Percentiles rank a stretch among this genome's conserved stretches.
Evolutionary conservation across 257 asterid species (phyloP).

Genomic region (Eustoma russellianum): DNA sequence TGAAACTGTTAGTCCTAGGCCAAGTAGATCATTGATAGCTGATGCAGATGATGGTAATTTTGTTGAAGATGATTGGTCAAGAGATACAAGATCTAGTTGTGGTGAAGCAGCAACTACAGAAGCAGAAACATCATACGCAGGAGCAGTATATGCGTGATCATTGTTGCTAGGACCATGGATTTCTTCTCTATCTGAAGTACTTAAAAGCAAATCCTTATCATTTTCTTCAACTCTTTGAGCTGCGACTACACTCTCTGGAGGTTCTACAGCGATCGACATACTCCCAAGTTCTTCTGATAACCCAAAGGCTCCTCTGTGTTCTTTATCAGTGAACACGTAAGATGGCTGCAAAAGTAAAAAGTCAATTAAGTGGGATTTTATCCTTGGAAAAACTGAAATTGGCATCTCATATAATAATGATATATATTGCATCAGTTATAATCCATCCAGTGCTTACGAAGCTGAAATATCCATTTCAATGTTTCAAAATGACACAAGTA

Average conservation of each 20-base stretch:
- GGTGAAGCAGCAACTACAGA: constrained; percentile 19
- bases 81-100: constrained; percentile 63
- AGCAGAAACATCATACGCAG: constrained; percentile 46
- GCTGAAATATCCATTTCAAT: too few relatives aligned
- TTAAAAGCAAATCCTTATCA: constrained; percentile 75
- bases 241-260: constrained; percentile 40
- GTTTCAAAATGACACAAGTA: too few relatives aligned
- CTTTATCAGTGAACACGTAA: constrained; percentile 96
- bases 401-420: background rate
- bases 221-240: constrained; percentile 81
- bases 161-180: constrained; percentile 40
- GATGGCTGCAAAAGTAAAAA: constrained; percentile 71
- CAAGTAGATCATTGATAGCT: constrained; percentile 83
- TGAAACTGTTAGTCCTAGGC: constrained; percentile 59
- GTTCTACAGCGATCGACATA: constrained; percentile 53
- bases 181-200: constrained; percentile 84
- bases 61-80: constrained; percentile 47
- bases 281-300: constrained; percentile 80
- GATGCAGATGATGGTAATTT: constrained; percentile 32
- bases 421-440: background rate
- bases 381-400: background rate
- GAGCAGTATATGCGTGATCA: constrained; percentile 70
- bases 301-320: constrained; percentile 91
- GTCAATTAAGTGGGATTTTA: constrained; percentile 1
- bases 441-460: background rate